Conservation (phyloP, 2,329 filamentous ascomycete species). For the Exophiala aquamarina region DNA sequence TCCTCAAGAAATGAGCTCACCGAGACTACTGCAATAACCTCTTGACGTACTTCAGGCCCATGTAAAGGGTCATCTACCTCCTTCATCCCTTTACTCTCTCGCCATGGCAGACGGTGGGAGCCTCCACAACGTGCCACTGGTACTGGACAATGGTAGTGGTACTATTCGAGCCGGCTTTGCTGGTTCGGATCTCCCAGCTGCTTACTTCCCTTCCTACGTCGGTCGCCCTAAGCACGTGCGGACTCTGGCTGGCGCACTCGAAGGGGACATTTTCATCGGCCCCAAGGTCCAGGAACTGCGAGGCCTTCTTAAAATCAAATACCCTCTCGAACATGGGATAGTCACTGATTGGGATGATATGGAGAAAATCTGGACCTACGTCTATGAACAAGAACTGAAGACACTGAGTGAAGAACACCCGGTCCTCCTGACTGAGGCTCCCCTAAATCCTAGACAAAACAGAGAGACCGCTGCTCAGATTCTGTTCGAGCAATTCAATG, state of each 20-base stretch:
- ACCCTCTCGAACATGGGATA: constrained; percentile 94
- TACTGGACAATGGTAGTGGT: constrained; percentile 97
- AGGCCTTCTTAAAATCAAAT: constrained; percentile 90
- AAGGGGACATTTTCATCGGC: constrained; percentile 96
- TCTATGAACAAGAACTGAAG: constrained; percentile 94
- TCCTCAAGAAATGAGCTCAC: not conserved
- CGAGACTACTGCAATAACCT: not conserved
- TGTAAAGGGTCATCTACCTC: no score
- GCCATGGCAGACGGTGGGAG: constrained; percentile 35
- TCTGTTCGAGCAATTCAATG: constrained; percentile 98
- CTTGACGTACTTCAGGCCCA: no score
- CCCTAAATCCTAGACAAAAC: constrained; percentile 91
- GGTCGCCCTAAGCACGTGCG: constrained; percentile 92
- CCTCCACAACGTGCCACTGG: constrained; percentile 95
- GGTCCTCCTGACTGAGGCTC: constrained; percentile 92
- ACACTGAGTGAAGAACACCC: constrained; percentile 98
- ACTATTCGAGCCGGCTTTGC: constrained; percentile 97
- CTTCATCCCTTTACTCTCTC: not conserved
- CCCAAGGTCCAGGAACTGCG: constrained; percentile 86
- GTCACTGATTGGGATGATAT: constrained; percentile 99
- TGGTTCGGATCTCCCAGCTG: constrained; percentile 92
- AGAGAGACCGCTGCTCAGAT: constrained; percentile 96
- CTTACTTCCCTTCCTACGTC: constrained; percentile 96
- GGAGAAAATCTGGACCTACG: constrained; percentile 99
- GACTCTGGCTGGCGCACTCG: constrained; percentile 91